Base-by-base conservation (phyloP, 169 alveolate species). In the Plasmodium gonderi region DNA sequence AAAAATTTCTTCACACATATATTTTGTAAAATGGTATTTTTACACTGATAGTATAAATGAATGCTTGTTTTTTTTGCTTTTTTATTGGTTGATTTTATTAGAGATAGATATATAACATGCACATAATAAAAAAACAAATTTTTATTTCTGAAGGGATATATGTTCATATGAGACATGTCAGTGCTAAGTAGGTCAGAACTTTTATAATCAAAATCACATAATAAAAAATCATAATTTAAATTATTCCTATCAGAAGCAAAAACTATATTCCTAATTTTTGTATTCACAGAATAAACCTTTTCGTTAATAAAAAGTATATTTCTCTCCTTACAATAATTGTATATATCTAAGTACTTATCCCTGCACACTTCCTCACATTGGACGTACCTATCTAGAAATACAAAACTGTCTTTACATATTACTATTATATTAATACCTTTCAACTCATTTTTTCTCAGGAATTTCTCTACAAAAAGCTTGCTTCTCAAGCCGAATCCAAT, bases 141-240 rank as follows among this genome's bases (percentile, higher is more conserved):
- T 67, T 77, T 90, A 90, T 78, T 54, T 33, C 51, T 65, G 29
- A 20, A 90, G 17, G 90, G 26, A 78, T 78, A 90, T 65, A 90
- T 90, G 36, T 78, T 90, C 81, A 69, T 67, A 79, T 90, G 79
- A 36, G 77, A 5, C 49, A 40, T 38, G 29, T 77, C 90, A 2
- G 49, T 90, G 17, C 20, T 60, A 17, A 90, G 14, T 72, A 90
- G 40, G 49, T 45, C 79, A 0, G 76, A 45, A 31, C 94, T 77
- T 72, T 51, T 85, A 74, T 74, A 85, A 74, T 85, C 92, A 85
- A 85, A 85, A 69, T 90, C 94, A 51, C 79, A 78, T 45, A 90
- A 45, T 51, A 90, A 44, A 78, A 64, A 90, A 90, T 90, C 94
- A 78, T 90, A 90, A 65, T 47, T 77, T 68, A 90, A 77, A 38